Conservation (phyloP, 164 flowering plant species). For the Buxus sempervirens region DNA sequence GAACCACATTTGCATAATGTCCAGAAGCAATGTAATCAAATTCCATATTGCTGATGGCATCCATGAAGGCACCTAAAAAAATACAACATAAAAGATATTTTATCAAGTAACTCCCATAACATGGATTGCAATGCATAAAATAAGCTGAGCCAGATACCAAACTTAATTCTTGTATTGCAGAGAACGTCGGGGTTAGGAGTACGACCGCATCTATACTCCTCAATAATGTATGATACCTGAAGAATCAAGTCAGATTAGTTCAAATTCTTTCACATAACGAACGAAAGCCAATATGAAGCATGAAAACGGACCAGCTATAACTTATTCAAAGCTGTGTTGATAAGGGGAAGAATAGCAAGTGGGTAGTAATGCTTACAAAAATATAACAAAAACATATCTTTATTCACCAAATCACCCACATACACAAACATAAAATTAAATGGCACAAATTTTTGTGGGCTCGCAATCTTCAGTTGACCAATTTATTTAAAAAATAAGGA, state of each 20-base stretch:
- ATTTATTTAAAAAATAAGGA: no score
- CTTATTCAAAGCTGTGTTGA: neutral
- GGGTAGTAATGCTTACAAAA: no score
- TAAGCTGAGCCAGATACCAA: conserved; percentile 51
- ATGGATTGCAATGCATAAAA: neutral
- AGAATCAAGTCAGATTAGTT: conserved; percentile 8
- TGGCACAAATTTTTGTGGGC: neutral
- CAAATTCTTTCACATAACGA: neutral
- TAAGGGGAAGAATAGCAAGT: neutral
- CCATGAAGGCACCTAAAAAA: conserved; percentile 82
- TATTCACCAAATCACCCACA: neutral
- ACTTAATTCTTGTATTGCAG: conserved; percentile 96
- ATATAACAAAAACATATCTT: neutral
- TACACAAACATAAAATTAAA: neutral
- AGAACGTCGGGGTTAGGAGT: conserved; percentile 98
- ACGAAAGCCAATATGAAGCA: neutral
- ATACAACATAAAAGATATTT: neutral
- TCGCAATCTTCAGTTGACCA: neutral
- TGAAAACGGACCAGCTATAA: neutral
- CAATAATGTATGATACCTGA: conserved; percentile 89
- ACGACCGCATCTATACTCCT: conserved; percentile 83
- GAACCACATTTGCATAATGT: conserved; percentile 87
- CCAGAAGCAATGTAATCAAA: conserved; percentile 94
- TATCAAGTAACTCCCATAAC: conserved; percentile 1
- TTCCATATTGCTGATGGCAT: conserved; percentile 68